Percentiles rank a stretch among this genome's conserved stretches.
Conservation (phyloP, 1,284 basidiomycete genomes). For the Meira miltonrushii region DNA sequence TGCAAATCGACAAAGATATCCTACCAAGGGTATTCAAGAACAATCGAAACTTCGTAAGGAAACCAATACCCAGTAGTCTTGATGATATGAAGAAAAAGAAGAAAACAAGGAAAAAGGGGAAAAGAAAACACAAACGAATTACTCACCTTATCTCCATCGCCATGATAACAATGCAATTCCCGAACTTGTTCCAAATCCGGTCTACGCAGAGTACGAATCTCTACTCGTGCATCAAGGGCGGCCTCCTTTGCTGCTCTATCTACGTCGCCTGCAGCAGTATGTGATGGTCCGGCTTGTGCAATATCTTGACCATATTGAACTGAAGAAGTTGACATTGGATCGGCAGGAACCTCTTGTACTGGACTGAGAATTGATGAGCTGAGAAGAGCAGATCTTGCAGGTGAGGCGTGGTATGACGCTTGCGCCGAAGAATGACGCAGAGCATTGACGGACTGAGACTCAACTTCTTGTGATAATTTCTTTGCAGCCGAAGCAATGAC, state of each 20-base stretch:
- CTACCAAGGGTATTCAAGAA: too few species aligned
- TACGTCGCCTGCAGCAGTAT: neutral
- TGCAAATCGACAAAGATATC: too few species aligned
- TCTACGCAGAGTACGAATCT: constrained; percentile 31
- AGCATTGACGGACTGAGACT: neutral
- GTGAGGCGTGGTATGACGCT: neutral
- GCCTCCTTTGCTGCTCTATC: constrained; percentile 21
- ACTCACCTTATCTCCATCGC: constrained; percentile 45
- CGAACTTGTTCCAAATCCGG: constrained; percentile 45
- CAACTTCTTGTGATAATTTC: neutral
- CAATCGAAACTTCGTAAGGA: too few species aligned
- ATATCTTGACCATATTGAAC: neutral
- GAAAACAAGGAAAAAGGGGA: constrained; percentile 5
- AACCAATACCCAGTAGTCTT: too few species aligned
- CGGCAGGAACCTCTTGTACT: neutral
- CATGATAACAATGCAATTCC: constrained; percentile 42
- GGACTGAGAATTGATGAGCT: neutral
- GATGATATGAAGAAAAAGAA: neutral
- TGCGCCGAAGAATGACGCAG: neutral
- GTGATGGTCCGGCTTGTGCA: neutral
- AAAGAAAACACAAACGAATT: constrained; percentile 9
- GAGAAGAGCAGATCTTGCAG: neutral
- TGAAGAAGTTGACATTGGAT: neutral
- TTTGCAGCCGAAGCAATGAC: neutral
- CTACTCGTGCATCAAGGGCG: constrained; percentile 39